A percentile compares a stretch with the other conserved stretches of the same genome.
phyloP scores from a whole-genome alignment of 257 asterid species.

The Nicotiana knightiana region DNA sequence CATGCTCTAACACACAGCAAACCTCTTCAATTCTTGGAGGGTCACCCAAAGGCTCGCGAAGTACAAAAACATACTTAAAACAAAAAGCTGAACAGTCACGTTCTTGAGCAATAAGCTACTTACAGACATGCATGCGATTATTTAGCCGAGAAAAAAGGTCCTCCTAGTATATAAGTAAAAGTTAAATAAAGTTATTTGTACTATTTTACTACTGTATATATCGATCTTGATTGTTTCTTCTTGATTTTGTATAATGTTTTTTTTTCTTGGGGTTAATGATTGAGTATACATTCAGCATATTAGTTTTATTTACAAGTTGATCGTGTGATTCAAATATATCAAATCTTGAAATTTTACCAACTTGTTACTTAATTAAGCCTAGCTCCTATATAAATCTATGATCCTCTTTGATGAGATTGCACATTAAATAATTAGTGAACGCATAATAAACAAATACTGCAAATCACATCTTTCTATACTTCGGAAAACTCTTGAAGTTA shows the following conservation, averaged over 20 bases:
- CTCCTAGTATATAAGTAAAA: not conserved
- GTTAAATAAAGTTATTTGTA: not conserved
- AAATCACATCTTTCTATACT: not conserved
- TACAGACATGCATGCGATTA: slow-evolving; percentile 3
- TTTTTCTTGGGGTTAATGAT: too few relatives aligned
- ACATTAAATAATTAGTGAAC: not conserved
- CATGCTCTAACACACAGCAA: not conserved
- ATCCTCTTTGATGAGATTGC: slow-evolving; percentile 1
- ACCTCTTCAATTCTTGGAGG: not conserved
- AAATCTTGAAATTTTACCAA: not conserved
- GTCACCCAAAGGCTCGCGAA: not conserved
- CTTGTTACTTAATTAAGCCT: not conserved
- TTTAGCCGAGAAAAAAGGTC: not conserved
- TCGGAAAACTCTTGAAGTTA: too few relatives aligned
- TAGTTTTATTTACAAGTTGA: not conserved
- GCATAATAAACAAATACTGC: not conserved
- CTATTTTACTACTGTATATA: not conserved
- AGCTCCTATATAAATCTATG: not conserved
- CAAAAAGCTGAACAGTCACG: not conserved
- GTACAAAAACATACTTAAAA: not conserved
- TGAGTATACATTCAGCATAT: not conserved
- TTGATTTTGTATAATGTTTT: not conserved
- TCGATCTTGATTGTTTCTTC: not conserved
- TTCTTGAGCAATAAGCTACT: not conserved
- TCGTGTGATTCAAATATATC: not conserved